phyloP scores from a whole-genome alignment of 495 filamentous ascomycete species.

The Wilcoxina mikolae region DNA sequence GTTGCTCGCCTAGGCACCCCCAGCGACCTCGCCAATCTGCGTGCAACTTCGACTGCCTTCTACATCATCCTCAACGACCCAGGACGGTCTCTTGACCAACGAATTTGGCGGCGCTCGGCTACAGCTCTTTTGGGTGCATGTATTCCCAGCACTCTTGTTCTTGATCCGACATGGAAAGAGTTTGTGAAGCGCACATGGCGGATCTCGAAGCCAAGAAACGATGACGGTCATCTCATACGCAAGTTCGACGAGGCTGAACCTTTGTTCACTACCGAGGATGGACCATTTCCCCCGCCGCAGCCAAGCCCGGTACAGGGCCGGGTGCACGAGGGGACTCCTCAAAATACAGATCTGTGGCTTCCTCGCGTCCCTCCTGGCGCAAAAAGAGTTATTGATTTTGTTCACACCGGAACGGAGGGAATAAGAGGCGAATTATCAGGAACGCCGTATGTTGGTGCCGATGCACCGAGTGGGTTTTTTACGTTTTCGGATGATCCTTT shows the following conservation, averaged over 20 bases:
- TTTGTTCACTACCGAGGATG: neutral
- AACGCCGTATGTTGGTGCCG: conserved; percentile 16
- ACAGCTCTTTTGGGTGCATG: neutral
- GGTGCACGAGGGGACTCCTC: too few species aligned
- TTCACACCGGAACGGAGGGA: conserved; percentile 24
- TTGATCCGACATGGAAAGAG: neutral
- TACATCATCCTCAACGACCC: neutral
- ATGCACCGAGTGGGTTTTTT: neutral
- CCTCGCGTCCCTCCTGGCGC: neutral
- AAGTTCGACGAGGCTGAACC: neutral
- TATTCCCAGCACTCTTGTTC: neutral
- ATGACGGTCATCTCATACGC: neutral
- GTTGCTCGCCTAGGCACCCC: neutral
- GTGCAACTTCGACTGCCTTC: neutral
- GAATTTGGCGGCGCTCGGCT: neutral
- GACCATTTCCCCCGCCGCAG: neutral
- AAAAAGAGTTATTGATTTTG: conserved; percentile 21
- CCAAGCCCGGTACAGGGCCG: too few species aligned
- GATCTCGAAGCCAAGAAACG: neutral
- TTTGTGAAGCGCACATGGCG: neutral
- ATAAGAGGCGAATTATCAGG: conserved; percentile 13
- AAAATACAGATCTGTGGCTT: neutral
- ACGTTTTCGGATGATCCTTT: neutral
- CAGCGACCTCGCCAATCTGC: neutral
- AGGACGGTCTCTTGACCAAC: neutral